phyloP scores from a whole-genome alignment of 176 grass and related monocot species.

The Triticum turgidum region DNA sequence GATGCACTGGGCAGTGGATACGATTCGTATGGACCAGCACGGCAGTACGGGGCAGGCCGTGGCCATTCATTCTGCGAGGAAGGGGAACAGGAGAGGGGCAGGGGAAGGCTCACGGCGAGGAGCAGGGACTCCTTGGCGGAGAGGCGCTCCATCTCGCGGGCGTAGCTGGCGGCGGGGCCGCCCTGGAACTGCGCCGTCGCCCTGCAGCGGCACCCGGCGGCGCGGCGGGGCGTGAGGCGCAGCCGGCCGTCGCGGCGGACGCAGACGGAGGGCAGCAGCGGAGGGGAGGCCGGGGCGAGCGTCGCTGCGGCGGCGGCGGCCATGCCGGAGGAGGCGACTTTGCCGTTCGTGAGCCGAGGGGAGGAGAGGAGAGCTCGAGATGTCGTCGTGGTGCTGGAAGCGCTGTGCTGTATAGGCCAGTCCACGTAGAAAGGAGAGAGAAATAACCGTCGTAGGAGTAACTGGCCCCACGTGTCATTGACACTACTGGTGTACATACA shows the following conservation, averaged over 20 bases:
- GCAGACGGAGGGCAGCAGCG: neutral
- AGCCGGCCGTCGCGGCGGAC: neutral
- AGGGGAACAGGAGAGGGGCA: neutral
- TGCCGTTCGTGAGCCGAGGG: neutral
- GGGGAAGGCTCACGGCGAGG: slow-evolving; percentile 63
- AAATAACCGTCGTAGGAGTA: neutral
- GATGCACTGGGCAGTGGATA: neutral
- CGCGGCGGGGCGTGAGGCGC: slow-evolving; percentile 19
- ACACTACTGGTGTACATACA: no score
- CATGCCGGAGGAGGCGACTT: slow-evolving; percentile 21
- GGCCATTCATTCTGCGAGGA: neutral
- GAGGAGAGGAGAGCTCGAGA: slow-evolving; percentile 3
- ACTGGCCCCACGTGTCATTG: neutral
- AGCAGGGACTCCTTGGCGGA: slow-evolving; percentile 96
- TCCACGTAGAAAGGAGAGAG: neutral
- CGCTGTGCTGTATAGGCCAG: neutral
- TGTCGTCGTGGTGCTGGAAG: neutral
- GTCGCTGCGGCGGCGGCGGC: slow-evolving; percentile 21
- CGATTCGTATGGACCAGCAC: neutral
- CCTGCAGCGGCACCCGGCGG: slow-evolving; percentile 43
- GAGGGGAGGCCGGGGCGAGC: slow-evolving; percentile 20
- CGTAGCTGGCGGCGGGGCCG: slow-evolving; percentile 74
- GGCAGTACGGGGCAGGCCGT: neutral
- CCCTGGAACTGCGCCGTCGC: slow-evolving; percentile 70
- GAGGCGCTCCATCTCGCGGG: slow-evolving; percentile 95